Conservation (phyloP, 2,329 filamentous ascomycete species). For the Botrytis fabae region DNA sequence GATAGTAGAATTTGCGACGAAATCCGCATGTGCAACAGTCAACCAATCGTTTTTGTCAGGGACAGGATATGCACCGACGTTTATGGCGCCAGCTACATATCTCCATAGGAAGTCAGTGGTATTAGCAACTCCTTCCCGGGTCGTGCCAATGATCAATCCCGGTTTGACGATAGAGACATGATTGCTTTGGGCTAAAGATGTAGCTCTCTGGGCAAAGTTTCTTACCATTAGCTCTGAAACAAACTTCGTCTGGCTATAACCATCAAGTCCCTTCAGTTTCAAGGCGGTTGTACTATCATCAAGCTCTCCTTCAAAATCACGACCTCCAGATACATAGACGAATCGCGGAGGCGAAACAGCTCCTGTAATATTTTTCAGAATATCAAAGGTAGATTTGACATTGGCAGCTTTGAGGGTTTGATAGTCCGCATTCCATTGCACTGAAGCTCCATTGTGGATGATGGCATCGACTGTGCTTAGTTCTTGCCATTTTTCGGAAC, state of each 20-base stretch:
- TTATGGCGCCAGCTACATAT: slow-evolving; percentile 28
- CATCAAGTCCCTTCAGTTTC: slow-evolving; percentile 49
- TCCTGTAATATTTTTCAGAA: slow-evolving; percentile 21
- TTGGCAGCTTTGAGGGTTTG: slow-evolving; percentile 62
- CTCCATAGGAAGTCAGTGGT: slow-evolving; percentile 34
- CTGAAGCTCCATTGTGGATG: slow-evolving; percentile 76
- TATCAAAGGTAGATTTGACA: slow-evolving; percentile 56
- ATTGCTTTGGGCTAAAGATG: neutral
- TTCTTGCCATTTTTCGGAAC: slow-evolving; percentile 61
- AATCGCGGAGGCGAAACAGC: neutral
- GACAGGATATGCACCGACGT: slow-evolving; percentile 23
- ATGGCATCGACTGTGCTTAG: slow-evolving; percentile 65
- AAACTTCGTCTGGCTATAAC: slow-evolving; percentile 91
- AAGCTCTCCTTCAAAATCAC: neutral
- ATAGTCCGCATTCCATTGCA: slow-evolving; percentile 75
- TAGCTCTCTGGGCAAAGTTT: slow-evolving; percentile 16
- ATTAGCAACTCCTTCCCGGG: slow-evolving; percentile 31
- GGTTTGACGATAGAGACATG: slow-evolving; percentile 30
- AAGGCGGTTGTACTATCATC: neutral
- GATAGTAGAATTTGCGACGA: slow-evolving; percentile 6
- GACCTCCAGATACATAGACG: slow-evolving; percentile 17
- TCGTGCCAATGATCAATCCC: slow-evolving; percentile 30
- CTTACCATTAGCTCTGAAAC: slow-evolving; percentile 60
- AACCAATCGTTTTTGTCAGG: slow-evolving; percentile 17
- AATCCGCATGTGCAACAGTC: slow-evolving; percentile 8